A percentile compares a stretch with the other conserved stretches of the same genome.
phyloP scores from a whole-genome alignment of 768 basidiomycete species.

The Leccinum obscurum region DNA sequence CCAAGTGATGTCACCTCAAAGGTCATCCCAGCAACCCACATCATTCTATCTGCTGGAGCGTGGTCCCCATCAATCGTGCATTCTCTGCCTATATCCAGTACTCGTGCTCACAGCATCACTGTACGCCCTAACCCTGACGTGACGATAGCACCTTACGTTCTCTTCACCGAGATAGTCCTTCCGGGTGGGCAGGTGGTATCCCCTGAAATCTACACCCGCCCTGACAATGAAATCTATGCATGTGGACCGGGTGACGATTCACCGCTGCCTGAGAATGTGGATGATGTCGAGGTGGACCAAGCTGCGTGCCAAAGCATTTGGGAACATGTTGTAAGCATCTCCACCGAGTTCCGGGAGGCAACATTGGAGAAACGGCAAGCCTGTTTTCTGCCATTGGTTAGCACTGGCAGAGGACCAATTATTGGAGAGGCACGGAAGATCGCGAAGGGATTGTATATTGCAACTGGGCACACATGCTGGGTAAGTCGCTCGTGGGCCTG shows the following conservation, averaged over 20 bases:
- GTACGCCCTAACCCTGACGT: conserved; percentile 48
- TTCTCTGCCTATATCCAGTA: conserved; percentile 56
- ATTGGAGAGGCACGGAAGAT: conserved; percentile 60
- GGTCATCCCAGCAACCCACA: conserved; percentile 59
- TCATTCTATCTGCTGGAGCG: conserved; percentile 82
- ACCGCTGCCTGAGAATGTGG: conserved; percentile 66
- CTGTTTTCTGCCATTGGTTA: conserved; percentile 75
- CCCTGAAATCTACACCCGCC: conserved; percentile 75
- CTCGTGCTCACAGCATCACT: conserved; percentile 73
- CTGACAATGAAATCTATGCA: conserved; percentile 68
- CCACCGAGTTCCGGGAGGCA: conserved; percentile 54
- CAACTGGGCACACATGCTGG: conserved; percentile 81
- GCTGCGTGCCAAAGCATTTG: conserved; percentile 55
- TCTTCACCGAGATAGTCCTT: conserved; percentile 76
- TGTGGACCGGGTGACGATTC: conserved; percentile 80
- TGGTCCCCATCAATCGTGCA: conserved; percentile 73
- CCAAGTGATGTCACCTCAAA: conserved; percentile 22
- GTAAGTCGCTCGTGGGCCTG: conserved; percentile 39
- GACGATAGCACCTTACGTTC: conserved; percentile 68
- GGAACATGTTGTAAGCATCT: conserved; percentile 60
- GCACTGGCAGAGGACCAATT: conserved; percentile 60
- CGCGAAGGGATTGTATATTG: conserved; percentile 66
- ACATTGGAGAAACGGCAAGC: conserved; percentile 59
- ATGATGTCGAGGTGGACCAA: conserved; percentile 64
- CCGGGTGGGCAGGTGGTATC: conserved; percentile 35